Evolutionary conservation across 345 rosid species (phyloP).

Genomic region (Lepidium aucheri): DNA sequence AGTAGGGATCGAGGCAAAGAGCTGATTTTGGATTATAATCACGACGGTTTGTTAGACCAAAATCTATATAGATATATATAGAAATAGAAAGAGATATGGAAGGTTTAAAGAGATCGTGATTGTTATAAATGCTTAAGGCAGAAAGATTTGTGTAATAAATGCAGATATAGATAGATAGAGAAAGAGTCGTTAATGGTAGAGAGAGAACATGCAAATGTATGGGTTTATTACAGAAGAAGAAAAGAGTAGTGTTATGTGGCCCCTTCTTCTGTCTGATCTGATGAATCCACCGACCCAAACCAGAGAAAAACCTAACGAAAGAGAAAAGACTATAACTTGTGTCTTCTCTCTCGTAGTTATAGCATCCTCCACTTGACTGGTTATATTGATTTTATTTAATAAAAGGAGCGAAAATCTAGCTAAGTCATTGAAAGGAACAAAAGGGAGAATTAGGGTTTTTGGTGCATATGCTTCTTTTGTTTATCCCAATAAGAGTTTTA

Average conservation of each 20-base stretch:
- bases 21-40: neutral
- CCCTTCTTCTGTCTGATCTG: conserved; percentile 33
- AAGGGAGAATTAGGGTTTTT: conserved; percentile 15
- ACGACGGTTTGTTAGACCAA: neutral
- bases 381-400: neutral
- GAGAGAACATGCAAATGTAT: conserved; percentile 53
- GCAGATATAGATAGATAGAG: conserved; percentile 23
- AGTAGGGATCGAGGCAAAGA: neutral
- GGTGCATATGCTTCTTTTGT: conserved; percentile 26
- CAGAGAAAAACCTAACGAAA: conserved; percentile 27
- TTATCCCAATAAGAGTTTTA: conserved; percentile 23
- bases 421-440: conserved; percentile 1
- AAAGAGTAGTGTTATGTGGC: conserved; percentile 21
- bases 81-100: neutral
- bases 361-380: conserved; percentile 13
- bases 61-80: neutral
- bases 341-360: conserved; percentile 26
- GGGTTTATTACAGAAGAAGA: conserved; percentile 23
- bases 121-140: conserved; percentile 28
- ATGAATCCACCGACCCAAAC: conserved; percentile 25
- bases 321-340: conserved; percentile 20
- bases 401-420: conserved; percentile 19
- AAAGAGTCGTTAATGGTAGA: conserved; percentile 7
- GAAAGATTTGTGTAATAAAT: conserved; percentile 38
- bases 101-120: conserved; percentile 14